Percentiles rank a stretch among this genome's conserved stretches.
phyloP scores from a whole-genome alignment of 1,139 yeast species.

The Taiozyma sp. region DNA sequence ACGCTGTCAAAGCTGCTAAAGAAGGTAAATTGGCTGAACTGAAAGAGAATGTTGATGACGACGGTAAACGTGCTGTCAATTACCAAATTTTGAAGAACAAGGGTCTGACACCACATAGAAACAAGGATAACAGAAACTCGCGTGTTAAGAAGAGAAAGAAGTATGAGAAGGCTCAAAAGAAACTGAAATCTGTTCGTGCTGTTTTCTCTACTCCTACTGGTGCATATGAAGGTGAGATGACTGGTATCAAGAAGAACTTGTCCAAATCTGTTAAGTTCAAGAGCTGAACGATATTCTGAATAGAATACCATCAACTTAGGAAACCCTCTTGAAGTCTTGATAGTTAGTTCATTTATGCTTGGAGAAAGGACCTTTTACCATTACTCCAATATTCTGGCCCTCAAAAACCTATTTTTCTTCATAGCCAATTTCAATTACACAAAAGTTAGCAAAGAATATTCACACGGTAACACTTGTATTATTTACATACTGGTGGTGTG shows the following conservation, averaged over 20 bases:
- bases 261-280: constrained; percentile 75
- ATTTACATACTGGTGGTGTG: too few relatives aligned
- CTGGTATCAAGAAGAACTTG: constrained; percentile 94
- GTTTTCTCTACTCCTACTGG: constrained; percentile 78
- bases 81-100: constrained; percentile 92
- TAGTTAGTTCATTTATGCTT: too few relatives aligned
- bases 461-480: too few relatives aligned
- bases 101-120: constrained; percentile 90
- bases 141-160: constrained; percentile 98
- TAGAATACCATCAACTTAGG: too few relatives aligned
- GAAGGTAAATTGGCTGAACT: constrained; percentile 77
- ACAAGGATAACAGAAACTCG: constrained; percentile 90
- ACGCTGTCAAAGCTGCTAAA: constrained; percentile 74
- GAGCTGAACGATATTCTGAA: background rate
- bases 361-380: too few relatives aligned
- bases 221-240: constrained; percentile 88
- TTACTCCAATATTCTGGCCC: too few relatives aligned
- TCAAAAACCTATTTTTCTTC: too few relatives aligned
- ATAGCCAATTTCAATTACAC: too few relatives aligned
- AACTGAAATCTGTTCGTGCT: constrained; percentile 82
- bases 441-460: too few relatives aligned
- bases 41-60: constrained; percentile 59
- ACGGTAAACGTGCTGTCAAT: constrained; percentile 92
- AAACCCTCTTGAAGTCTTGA: too few relatives aligned
- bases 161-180: constrained; percentile 93